A percentile compares a stretch with the other conserved stretches of the same genome.
These are phyloP conservation scores for Thielaviopsis populi DNA, from an alignment of 2,329 filamentous ascomycete genomes.

Conservation along the genomic window DNA sequence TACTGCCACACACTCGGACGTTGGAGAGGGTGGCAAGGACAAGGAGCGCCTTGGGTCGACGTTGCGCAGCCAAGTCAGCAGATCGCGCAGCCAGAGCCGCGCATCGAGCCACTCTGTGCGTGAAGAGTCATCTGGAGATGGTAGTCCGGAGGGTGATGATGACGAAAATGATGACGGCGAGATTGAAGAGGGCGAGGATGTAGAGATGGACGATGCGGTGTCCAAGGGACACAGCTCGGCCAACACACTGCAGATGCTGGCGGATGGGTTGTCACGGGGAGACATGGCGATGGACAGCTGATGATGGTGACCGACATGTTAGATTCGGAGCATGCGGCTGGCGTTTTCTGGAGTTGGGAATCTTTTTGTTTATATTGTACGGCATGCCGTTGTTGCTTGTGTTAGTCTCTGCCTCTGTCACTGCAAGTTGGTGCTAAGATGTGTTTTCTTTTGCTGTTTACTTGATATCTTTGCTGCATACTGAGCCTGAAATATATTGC, in stretches of 20 bases:
- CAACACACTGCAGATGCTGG: constrained; percentile 32
- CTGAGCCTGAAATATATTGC: neutral
- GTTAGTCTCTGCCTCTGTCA: neutral
- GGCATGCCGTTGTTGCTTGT: neutral
- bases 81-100: constrained; percentile 11
- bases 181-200: constrained; percentile 37
- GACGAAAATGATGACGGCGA: constrained; percentile 43
- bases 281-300: constrained; percentile 48
- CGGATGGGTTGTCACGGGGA: constrained; percentile 38
- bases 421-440: neutral
- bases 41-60: constrained; percentile 9
- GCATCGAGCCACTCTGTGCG: constrained; percentile 22
- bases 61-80: constrained; percentile 8
- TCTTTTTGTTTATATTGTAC: neutral
- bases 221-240: constrained; percentile 18
- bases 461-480: neutral
- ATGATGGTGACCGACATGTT: neutral
- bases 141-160: constrained; percentile 60
- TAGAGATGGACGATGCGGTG: constrained; percentile 39
- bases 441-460: neutral
- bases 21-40: neutral
- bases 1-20: constrained; percentile 22
- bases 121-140: constrained; percentile 44
- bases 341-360: neutral
- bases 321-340: neutral